Conservation (phyloP, 441 rosid species). For the Biscutella laevigata region DNA sequence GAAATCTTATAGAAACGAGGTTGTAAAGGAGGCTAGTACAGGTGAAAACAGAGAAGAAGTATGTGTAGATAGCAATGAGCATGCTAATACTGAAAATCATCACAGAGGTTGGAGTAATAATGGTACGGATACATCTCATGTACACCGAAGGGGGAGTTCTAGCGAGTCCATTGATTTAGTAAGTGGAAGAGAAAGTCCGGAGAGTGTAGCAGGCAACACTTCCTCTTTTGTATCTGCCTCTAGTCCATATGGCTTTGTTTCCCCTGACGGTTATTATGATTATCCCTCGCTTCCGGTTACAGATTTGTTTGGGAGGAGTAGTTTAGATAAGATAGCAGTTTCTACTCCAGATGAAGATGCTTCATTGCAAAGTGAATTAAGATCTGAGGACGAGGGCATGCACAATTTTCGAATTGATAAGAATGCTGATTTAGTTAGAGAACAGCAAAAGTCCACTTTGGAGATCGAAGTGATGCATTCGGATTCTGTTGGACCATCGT, state of each 20-base stretch:
- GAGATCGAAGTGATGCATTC: slow-evolving; percentile 55
- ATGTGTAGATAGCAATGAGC: slow-evolving; percentile 36
- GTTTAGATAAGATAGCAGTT: slow-evolving; percentile 30
- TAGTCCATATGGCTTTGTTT: slow-evolving; percentile 31
- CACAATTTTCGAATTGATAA: slow-evolving; percentile 41
- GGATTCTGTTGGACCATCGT: slow-evolving; percentile 32
- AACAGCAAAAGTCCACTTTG: slow-evolving; percentile 40
- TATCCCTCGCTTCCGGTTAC: slow-evolving; percentile 67
- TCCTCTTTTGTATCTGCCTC: slow-evolving; percentile 45
- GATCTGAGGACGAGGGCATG: slow-evolving; percentile 21
- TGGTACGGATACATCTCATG: slow-evolving; percentile 44
- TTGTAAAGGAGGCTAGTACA: slow-evolving; percentile 36
- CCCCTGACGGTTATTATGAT: slow-evolving; percentile 43
- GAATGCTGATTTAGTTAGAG: slow-evolving; percentile 69
- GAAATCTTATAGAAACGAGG: slow-evolving; percentile 62
- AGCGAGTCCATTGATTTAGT: slow-evolving; percentile 55
- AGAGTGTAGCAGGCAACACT: slow-evolving; percentile 43
- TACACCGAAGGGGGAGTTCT: slow-evolving; percentile 48
- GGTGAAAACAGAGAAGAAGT: slow-evolving; percentile 33
- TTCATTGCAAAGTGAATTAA: slow-evolving; percentile 17
- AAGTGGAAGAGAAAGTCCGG: slow-evolving; percentile 53
- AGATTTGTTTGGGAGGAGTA: slow-evolving; percentile 57
- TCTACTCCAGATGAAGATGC: slow-evolving; percentile 25
- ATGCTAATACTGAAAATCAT: slow-evolving; percentile 32
- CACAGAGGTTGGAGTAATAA: slow-evolving; percentile 43